phyloP scores from a whole-genome alignment of 305 asterid species.

The Fraxinus sp. region DNA sequence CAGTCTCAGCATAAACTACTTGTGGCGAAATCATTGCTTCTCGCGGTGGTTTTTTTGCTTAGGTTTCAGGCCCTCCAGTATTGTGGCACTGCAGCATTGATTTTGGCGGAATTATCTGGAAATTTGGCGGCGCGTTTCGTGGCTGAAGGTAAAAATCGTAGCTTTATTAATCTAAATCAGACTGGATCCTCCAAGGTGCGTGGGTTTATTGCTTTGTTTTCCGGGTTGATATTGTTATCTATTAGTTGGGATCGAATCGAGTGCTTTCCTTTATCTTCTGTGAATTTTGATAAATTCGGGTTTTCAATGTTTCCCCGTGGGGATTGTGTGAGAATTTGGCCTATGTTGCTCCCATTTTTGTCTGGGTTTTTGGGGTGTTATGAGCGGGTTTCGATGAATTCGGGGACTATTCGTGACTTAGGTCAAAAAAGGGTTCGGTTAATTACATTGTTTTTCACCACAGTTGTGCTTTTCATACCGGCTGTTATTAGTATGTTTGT shows the following conservation, averaged over 20 bases:
- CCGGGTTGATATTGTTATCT: constrained; percentile 64
- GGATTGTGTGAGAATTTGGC: constrained; percentile 77
- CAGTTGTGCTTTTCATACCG: constrained; percentile 61
- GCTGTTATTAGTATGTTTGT: constrained; percentile 79
- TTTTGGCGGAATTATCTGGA: constrained; percentile 73
- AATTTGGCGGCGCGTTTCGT: constrained; percentile 63
- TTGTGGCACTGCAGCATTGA: constrained; percentile 80
- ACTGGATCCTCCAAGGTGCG: constrained; percentile 53
- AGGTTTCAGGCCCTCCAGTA: constrained; percentile 80
- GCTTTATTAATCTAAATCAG: constrained; percentile 22
- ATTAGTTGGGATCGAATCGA: constrained; percentile 90
- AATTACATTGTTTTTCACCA: constrained; percentile 68
- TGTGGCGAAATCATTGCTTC: constrained; percentile 59
- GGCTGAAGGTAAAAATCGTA: constrained; percentile 44
- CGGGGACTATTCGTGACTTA: constrained; percentile 61
- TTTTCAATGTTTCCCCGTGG: constrained; percentile 52
- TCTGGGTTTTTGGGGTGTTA: constrained; percentile 82
- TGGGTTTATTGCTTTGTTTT: constrained; percentile 63
- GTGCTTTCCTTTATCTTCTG: constrained; percentile 75
- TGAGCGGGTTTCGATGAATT: constrained; percentile 57
- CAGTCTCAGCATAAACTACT: constrained; percentile 56
- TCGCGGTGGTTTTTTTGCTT: constrained; percentile 62
- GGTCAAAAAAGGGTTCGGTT: constrained; percentile 67
- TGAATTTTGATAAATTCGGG: constrained; percentile 48
- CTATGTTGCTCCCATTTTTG: constrained; percentile 78